A percentile compares a stretch with the other conserved stretches of the same genome.
These are phyloP conservation scores for Leccinum ochraceum DNA, from an alignment of 768 basidiomycete species.

Conservation along the genomic window DNA sequence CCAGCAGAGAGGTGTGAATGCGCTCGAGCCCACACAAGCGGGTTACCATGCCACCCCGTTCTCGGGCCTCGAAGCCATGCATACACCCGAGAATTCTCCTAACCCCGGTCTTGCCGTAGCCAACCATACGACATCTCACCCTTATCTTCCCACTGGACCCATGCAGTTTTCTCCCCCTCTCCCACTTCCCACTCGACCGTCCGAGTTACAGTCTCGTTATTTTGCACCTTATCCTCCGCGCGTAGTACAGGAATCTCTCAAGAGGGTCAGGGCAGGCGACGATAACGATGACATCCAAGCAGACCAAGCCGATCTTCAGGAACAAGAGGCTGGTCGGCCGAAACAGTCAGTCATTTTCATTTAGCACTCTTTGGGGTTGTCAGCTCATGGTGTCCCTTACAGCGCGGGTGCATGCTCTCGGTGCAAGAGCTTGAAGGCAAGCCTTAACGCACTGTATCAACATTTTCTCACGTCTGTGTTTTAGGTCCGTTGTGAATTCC, in stretches of 20 bases:
- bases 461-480: constrained; percentile 13
- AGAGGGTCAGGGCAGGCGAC: constrained; percentile 25
- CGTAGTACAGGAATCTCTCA: constrained; percentile 10
- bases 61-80: constrained; percentile 5
- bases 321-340: constrained; percentile 21
- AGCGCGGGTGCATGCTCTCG: constrained; percentile 67
- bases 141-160: constrained; percentile 25
- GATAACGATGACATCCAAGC: constrained; percentile 17
- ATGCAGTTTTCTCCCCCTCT: constrained; percentile 35
- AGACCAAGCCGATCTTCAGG: constrained; percentile 24
- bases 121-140: constrained; percentile 10
- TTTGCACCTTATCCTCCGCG: constrained; percentile 10
- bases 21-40: constrained; percentile 15
- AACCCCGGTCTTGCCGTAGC: constrained; percentile 5
- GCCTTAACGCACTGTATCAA: neutral
- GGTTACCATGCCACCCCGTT: constrained; percentile 20
- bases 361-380: neutral
- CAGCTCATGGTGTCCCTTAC: constrained; percentile 4
- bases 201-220: constrained; percentile 31
- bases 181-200: constrained; percentile 29
- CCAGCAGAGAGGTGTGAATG: constrained; percentile 7
- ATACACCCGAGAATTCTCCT: constrained; percentile 16
- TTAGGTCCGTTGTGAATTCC: constrained; percentile 79
- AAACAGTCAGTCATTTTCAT: constrained; percentile 22
- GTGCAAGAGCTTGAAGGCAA: constrained; percentile 60